Evolutionary conservation across 768 basidiomycete genomes (phyloP), one percentile per base, ranked within the genome.

Genomic region (Suillus luteus): DNA sequence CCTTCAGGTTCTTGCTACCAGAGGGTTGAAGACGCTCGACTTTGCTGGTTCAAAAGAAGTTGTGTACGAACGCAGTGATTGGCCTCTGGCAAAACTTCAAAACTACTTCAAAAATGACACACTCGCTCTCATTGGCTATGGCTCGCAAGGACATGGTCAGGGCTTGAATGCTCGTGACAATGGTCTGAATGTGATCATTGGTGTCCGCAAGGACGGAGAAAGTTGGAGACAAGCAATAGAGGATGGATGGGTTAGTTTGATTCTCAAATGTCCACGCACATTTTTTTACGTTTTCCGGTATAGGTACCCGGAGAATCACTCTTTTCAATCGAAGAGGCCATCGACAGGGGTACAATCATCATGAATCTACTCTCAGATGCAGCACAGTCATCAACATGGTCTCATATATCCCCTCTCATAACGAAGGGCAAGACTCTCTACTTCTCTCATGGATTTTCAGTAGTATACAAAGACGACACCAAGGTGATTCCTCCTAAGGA

Each of bases 51-150:
- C 90, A 65, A 86, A 95, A 74, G 95, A 98, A 81, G 85, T 86
- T 66, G 93, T 98, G 57, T 98, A 96, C 74, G 96, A 98, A 82
- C 93, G 93, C 67, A 86, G 85, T 70, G 97, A 99, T 86, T 99
- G 97, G 97, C 97, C 97, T 43, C 81, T 96, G 65, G 88, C 94
- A 66, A 98, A 93, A 82, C 89, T 99, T 74, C 96, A 99, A 78
- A 94, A 98, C 77, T 99, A 96, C 86, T 97, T 99, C 86, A 99
- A 98, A 81, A 92, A 98, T 75, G 97, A 99, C 79, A 98, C 96
- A 67, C 93, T 99, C 62, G 96, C 96, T 66, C 88, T 99, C 80
- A 99, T 99, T 72, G 97, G 97, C 64, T 99, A 99, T 76, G 97
- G 97, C 66, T 99, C 97, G 11, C 95, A 96, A 81, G 96, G 96